A percentile compares a stretch with the other conserved stretches of the same genome.
Evolutionary conservation across 2,329 filamentous ascomycete genomes (phyloP).

Genomic region (Metarhizium rileyi): DNA sequence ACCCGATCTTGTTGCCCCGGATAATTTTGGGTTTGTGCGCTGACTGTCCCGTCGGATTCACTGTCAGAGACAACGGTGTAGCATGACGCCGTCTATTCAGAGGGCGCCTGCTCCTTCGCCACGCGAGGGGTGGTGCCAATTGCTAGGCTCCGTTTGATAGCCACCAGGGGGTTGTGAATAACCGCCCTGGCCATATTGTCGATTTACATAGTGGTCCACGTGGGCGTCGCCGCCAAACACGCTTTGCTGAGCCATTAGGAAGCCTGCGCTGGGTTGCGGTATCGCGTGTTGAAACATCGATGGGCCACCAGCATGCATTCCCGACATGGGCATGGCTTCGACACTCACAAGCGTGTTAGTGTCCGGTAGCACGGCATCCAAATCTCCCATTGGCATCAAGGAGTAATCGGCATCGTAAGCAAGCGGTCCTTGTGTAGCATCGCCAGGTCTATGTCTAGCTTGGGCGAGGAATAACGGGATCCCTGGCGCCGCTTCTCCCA

Average conservation of each 20-base stretch:
- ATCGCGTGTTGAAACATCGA: slow-evolving; percentile 14
- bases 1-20: neutral
- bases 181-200: slow-evolving; percentile 6
- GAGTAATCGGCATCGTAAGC: slow-evolving; percentile 15
- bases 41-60: neutral
- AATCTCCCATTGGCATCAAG: slow-evolving; percentile 12
- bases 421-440: slow-evolving; percentile 10
- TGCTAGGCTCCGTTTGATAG: slow-evolving; percentile 1
- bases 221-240: slow-evolving; percentile 14
- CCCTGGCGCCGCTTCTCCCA: slow-evolving; percentile 15
- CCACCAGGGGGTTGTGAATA: slow-evolving; percentile 10
- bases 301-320: neutral
- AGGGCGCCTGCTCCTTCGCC: too few species aligned
- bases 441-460: slow-evolving; percentile 13
- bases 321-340: slow-evolving; percentile 8
- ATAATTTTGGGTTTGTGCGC: neutral
- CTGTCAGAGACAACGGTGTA: neutral
- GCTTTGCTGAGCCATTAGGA: slow-evolving; percentile 13
- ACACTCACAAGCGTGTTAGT: slow-evolving; percentile 7
- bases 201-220: slow-evolving; percentile 10
- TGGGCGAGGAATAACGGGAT: slow-evolving; percentile 19
- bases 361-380: slow-evolving; percentile 12
- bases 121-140: neutral
- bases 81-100: neutral
- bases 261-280: slow-evolving; percentile 8